Base-by-base conservation (phyloP, 1,284 basidiomycete species). In the Singerocomus inundabilis region DNA sequence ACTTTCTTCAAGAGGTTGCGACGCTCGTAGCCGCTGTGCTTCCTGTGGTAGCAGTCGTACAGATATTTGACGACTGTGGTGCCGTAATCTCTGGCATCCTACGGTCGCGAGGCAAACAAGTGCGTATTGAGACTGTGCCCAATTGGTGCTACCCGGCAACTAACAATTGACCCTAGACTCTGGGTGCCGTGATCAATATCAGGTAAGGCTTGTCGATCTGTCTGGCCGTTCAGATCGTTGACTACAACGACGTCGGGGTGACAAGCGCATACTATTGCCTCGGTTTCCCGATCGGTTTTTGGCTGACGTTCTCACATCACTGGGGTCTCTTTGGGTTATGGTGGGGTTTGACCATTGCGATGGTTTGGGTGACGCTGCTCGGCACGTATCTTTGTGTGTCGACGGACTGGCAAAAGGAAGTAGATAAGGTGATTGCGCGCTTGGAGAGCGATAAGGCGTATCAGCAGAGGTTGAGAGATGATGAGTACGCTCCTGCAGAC, bases 31-130 rank as follows among this genome's bases (percentile, higher is more conserved):
- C 88, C 5, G 68, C 75, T 0, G 85, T 93, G 49, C 69, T 95
- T 36, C 89, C 92, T 0, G 61, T 89, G n/a, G 74, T 86, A 5
- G 84, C 89, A 9, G 76, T 92, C 31, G 91, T 92, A 76, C 90
- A 93, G 61, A 79, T 92, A 2, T 82, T 85, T 51, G 93, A 95
- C 58, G 85, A 84, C 11, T 76, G 84, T 15, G 70, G 76, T 10
- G 87, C 81, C 1, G 82, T 92, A 6, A 79, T 84, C 1, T 79
- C 78, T 12, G 89, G 92, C 3, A 81, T 95, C 55, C 71, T 96
- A 38, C 80, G 93, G 37, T 84, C 91, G 1, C 73, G 82, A 25
- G 92, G 92, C 2, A 85, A 88, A 67, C 85, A 85, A 67, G 78
- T 76, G 47, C 6, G 68, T 42, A 15, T 32, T 13, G 15, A 36